Evolutionary conservation across 2,329 filamentous ascomycete species (phyloP).

Genomic region (Hypoxylon sp.): DNA sequence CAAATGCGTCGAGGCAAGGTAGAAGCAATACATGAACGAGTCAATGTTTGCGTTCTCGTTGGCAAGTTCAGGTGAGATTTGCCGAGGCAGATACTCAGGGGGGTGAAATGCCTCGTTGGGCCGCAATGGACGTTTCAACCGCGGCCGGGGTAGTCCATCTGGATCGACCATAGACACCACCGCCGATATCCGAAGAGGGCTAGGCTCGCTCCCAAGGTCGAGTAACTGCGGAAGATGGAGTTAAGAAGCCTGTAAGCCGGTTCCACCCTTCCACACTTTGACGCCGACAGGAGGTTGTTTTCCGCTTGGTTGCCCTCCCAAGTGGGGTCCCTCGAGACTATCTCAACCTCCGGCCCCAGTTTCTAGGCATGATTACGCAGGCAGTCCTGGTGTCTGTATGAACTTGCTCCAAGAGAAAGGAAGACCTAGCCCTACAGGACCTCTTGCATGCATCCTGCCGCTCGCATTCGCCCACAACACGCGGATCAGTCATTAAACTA

Average conservation of each 20-base stretch:
- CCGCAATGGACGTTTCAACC: constrained; percentile 35
- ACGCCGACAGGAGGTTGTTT: constrained; percentile 24
- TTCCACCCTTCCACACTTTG: constrained; percentile 23
- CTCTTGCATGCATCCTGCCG: constrained; percentile 13
- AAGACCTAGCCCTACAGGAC: constrained; percentile 9
- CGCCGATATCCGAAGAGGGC: constrained; percentile 20
- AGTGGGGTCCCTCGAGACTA: constrained; percentile 22
- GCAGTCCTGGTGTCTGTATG: constrained; percentile 11
- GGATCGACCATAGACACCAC: constrained; percentile 13
- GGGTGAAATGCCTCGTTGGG: constrained; percentile 36
- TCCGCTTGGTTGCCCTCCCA: constrained; percentile 8
- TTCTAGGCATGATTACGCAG: constrained; percentile 32
- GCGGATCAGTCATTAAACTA: constrained; percentile 16
- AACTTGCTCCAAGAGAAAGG: constrained; percentile 2
- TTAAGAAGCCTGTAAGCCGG: constrained; percentile 5
- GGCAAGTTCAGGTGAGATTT: constrained; percentile 1
- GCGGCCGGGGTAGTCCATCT: constrained; percentile 22
- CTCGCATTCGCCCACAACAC: constrained; percentile 1
- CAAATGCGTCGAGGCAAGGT: constrained; percentile 1
- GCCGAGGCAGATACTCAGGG: constrained; percentile 10
- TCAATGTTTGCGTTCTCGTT: not conserved
- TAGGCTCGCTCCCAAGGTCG: constrained; percentile 14
- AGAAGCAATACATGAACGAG: constrained; percentile 6
- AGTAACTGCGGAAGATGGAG: constrained; percentile 22
- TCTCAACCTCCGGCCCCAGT: constrained; percentile 18